Evolutionary conservation across 148 eudicot species (phyloP).

Genomic region (Gaultheria prostrata): DNA sequence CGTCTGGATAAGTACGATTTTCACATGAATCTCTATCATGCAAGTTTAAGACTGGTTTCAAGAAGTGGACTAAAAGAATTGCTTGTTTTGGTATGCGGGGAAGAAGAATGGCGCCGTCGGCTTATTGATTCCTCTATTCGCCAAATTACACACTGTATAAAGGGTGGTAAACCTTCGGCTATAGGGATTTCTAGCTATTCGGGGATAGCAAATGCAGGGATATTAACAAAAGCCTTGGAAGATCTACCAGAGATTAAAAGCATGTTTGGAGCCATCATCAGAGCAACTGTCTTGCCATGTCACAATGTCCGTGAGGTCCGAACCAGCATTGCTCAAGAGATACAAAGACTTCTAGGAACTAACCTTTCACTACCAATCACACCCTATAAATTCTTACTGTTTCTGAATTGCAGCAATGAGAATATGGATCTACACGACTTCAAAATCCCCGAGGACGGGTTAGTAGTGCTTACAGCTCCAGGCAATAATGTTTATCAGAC

Average conservation of each 20-base stretch:
- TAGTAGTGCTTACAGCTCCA: neutral
- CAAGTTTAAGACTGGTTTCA: neutral
- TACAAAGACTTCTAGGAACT: neutral
- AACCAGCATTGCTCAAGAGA: neutral
- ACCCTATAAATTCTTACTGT: neutral
- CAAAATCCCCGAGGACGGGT: neutral
- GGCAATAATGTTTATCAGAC: neutral
- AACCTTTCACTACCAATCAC: neutral
- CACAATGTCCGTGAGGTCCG: neutral
- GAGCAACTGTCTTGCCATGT: neutral
- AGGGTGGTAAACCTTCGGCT: neutral
- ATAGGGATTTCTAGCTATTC: conserved; percentile 10
- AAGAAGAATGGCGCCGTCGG: neutral
- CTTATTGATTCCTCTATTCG: neutral
- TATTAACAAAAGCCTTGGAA: neutral
- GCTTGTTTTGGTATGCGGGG: neutral
- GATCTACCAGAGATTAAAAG: neutral
- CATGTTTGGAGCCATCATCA: neutral
- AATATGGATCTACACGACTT: neutral
- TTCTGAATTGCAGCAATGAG: neutral
- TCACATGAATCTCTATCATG: neutral
- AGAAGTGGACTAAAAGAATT: neutral
- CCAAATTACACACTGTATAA: neutral
- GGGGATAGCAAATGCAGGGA: neutral
- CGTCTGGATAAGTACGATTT: neutral